A percentile compares a stretch with the other conserved stretches of the same genome.
These are phyloP conservation scores for Saururus chinensis DNA, from an alignment of 164 flowering plant genomes.

Conservation along the genomic window DNA sequence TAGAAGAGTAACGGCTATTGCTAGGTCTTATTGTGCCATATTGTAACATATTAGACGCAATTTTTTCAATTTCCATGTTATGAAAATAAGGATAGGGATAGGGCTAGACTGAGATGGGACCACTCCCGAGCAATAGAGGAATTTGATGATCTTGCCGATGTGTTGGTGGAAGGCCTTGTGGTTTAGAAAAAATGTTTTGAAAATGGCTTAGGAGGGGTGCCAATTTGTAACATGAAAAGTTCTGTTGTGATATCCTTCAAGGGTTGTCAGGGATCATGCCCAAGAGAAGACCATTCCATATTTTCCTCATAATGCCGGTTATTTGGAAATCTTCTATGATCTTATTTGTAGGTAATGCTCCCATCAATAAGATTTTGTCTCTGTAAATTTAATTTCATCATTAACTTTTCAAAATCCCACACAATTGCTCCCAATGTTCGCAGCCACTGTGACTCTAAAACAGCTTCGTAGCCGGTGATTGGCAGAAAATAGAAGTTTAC, in stretches of 20 bases:
- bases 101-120: background rate
- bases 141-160: no score
- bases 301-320: no score
- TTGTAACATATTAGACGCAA: background rate
- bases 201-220: no score
- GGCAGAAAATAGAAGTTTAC: background rate
- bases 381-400: background rate
- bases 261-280: background rate
- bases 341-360: background rate
- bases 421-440: background rate
- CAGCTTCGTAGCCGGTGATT: background rate
- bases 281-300: background rate
- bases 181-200: no score
- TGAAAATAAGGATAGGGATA: background rate
- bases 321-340: background rate
- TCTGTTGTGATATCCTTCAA: background rate
- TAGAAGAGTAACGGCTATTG: constrained; percentile 1
- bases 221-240: no score
- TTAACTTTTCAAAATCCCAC: background rate
- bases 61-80: constrained; percentile 1
- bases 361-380: background rate
- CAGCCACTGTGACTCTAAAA: background rate
- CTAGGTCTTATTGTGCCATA: background rate
- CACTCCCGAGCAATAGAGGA: background rate
- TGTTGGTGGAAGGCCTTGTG: no score